Conservation (phyloP, 345 rosid species). For the Theobroma cacao region DNA sequence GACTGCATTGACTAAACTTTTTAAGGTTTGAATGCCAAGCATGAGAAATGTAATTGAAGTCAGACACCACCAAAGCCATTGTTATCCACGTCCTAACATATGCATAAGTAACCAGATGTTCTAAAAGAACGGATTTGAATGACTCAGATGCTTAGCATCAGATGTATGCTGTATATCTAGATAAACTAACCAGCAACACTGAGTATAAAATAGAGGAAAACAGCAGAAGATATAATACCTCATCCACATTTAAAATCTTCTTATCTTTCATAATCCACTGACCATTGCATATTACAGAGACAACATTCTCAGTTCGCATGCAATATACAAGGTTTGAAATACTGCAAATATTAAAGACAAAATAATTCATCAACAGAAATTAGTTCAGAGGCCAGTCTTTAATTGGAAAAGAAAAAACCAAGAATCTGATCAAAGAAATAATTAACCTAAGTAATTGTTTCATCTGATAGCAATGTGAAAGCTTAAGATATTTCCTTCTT, state of each 20-base stretch:
- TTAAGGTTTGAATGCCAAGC: not conserved
- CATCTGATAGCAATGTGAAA: not conserved
- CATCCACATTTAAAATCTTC: slow-evolving; percentile 52
- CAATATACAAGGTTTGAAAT: slow-evolving; percentile 59
- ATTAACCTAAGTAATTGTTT: not conserved
- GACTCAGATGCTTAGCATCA: not conserved
- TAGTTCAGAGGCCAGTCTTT: not conserved
- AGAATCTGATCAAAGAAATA: not conserved
- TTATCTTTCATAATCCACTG: slow-evolving; percentile 69
- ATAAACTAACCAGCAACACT: not conserved
- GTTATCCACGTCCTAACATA: not conserved
- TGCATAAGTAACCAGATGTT: not conserved
- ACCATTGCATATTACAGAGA: slow-evolving; percentile 74
- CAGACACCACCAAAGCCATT: not conserved
- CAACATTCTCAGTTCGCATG: slow-evolving; percentile 63
- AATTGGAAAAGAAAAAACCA: not conserved
- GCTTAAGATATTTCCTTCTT: not conserved
- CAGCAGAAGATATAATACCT: slow-evolving; percentile 29
- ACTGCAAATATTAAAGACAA: slow-evolving; percentile 32
- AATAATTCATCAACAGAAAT: not conserved
- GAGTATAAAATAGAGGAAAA: not conserved
- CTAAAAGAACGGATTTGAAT: not conserved
- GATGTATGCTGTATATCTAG: not conserved
- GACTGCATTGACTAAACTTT: not conserved
- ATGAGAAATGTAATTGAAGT: not conserved